phyloP scores from a whole-genome alignment of 1,284 basidiomycete species.

The Chalciporus piperatoides region DNA sequence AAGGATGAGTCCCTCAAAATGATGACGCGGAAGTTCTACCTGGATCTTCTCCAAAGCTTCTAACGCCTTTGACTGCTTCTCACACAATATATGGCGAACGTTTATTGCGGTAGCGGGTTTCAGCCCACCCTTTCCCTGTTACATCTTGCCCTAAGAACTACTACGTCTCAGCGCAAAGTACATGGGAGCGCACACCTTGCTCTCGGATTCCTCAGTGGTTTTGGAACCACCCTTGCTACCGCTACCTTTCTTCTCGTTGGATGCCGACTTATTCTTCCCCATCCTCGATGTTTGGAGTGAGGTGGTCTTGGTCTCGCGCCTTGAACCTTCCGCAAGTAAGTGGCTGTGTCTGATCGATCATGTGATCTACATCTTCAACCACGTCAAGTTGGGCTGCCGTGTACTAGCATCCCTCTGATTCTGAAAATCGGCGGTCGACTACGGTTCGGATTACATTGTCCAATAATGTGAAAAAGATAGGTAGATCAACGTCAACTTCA shows the following conservation, averaged over 20 bases:
- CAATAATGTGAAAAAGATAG: too few species aligned
- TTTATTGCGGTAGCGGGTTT: conserved; percentile 79
- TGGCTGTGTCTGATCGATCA: too few species aligned
- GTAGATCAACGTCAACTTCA: too few species aligned
- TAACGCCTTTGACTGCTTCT: conserved; percentile 74
- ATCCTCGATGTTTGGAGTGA: conserved; percentile 30
- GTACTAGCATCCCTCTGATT: too few species aligned
- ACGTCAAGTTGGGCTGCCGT: too few species aligned
- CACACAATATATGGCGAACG: conserved; percentile 82
- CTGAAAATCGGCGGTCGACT: too few species aligned
- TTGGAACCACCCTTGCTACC: conserved; percentile 27
- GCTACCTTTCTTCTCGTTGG: conserved; percentile 37
- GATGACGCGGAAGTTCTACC: conserved; percentile 39
- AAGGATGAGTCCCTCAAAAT: background rate
- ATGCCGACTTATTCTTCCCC: conserved; percentile 49
- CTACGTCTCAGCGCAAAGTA: background rate
- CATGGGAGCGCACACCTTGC: conserved; percentile 24
- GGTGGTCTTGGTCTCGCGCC: background rate
- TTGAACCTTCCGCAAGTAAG: too few species aligned
- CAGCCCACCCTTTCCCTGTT: conserved; percentile 50
- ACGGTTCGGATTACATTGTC: too few species aligned
- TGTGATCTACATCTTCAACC: too few species aligned
- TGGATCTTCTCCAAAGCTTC: conserved; percentile 78
- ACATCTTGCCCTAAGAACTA: background rate
- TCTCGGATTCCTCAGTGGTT: conserved; percentile 28